These are phyloP conservation scores for Suhomyces sp. DNA, from an alignment of 805 yeast species.

Conservation along the genomic window DNA sequence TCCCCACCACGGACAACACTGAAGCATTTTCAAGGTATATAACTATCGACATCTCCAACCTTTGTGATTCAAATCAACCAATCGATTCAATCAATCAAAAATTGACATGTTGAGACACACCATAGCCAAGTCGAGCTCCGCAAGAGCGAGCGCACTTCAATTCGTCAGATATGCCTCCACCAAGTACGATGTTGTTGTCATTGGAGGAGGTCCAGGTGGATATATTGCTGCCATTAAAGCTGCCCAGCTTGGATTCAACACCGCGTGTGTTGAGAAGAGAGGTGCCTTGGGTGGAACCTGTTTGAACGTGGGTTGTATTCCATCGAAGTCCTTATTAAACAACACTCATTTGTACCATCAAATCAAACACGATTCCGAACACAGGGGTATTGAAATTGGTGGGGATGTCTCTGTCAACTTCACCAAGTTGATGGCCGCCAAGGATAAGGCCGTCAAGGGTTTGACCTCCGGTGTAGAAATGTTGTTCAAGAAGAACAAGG, in stretches of 20 bases:
- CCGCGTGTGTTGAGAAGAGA: constrained; percentile 97
- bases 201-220: constrained; percentile 99
- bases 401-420: constrained; percentile 74
- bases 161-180: constrained; percentile 44
- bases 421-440: constrained; percentile 81
- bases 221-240: constrained; percentile 98
- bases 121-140: constrained; percentile 5
- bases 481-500: constrained; percentile 94
- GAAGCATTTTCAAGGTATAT: constrained; percentile 10
- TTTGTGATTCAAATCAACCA: no score
- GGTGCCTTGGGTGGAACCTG: constrained; percentile 98
- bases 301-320: constrained; percentile 98
- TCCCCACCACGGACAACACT: constrained; percentile 8
- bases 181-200: constrained; percentile 83
- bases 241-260: constrained; percentile 91
- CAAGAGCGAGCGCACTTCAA: constrained; percentile 22
- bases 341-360: constrained; percentile 92
- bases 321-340: constrained; percentile 93
- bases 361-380: constrained; percentile 77
- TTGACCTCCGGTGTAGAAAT: constrained; percentile 92
- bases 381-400: constrained; percentile 87
- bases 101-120: constrained; percentile 16
- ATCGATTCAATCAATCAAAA: no score
- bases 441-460: constrained; percentile 84
- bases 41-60: no score